Conservation (phyloP, 371 early-diverging fungal genomes). For the Chytridium lagenaria region DNA sequence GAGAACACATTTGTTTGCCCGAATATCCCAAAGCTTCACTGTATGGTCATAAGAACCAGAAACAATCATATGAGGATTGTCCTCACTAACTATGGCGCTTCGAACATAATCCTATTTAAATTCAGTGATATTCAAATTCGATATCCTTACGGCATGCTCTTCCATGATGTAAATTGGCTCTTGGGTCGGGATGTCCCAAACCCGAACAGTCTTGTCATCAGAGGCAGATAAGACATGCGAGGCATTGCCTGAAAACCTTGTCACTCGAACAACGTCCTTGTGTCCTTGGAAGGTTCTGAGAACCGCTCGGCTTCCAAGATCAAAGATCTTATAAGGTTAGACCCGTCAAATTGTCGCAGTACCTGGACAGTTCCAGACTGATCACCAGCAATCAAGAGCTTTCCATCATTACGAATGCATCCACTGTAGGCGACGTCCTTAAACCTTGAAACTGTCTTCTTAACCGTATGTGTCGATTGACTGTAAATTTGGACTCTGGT, state of each 20-base stretch:
- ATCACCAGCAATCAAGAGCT: conserved; percentile 92
- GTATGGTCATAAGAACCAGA: conserved; percentile 96
- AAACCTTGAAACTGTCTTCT: conserved; percentile 90
- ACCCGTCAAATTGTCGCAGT: conserved; percentile 62
- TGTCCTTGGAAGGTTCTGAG: conserved; percentile 87
- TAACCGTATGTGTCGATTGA: conserved; percentile 73
- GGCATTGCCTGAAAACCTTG: conserved; percentile 79
- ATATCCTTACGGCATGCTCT: conserved; percentile 68
- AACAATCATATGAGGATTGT: conserved; percentile 80
- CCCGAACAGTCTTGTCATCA: conserved; percentile 87
- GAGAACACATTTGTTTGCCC: conserved; percentile 75
- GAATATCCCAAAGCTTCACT: conserved; percentile 88
- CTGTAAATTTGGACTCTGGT: conserved; percentile 91
- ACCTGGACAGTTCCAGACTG: conserved; percentile 84
- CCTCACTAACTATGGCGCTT: conserved; percentile 70
- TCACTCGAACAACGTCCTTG: conserved; percentile 79
- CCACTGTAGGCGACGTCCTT: conserved; percentile 85
- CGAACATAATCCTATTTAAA: conserved; percentile 80
- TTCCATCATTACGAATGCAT: conserved; percentile 84
- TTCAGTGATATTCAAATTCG: background rate
- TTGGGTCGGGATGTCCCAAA: conserved; percentile 94
- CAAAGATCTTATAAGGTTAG: conserved; percentile 41
- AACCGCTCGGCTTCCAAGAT: conserved; percentile 77
- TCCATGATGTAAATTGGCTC: conserved; percentile 72
- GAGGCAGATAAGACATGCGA: conserved; percentile 84